Conservation (phyloP, 1,284 basidiomycete genomes). For the Fomitopsis schrenkii region DNA sequence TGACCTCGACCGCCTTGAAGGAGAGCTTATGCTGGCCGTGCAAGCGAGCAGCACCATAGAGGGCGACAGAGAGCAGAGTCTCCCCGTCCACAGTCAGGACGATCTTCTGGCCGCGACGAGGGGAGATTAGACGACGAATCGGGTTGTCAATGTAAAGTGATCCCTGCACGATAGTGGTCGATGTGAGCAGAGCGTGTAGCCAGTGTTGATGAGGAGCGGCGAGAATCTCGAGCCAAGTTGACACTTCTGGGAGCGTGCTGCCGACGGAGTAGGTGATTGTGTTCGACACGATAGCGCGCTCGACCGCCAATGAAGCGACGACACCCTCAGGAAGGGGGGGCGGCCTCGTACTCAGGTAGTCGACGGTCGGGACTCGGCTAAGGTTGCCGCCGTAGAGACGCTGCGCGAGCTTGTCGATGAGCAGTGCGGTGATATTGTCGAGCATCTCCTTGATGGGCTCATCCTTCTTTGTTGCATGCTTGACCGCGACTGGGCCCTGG, state of each 20-base stretch:
- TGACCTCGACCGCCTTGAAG: constrained; percentile 85
- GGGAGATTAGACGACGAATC: constrained; percentile 81
- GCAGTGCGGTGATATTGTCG: constrained; percentile 78
- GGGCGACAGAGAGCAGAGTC: constrained; percentile 49
- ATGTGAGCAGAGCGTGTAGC: constrained; percentile 84
- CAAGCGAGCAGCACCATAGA: constrained; percentile 82
- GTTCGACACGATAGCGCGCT: constrained; percentile 40
- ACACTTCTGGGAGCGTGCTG: constrained; percentile 49
- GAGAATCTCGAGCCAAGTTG: constrained; percentile 82
- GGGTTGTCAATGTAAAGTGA: constrained; percentile 86
- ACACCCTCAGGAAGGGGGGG: constrained; percentile 26
- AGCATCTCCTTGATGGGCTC: constrained; percentile 93
- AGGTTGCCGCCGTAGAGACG: constrained; percentile 79
- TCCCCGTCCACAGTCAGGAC: constrained; percentile 50
- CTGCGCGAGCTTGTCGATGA: constrained; percentile 81
- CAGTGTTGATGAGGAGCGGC: constrained; percentile 82
- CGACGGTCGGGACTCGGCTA: constrained; percentile 75
- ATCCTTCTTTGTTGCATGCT: constrained; percentile 84
- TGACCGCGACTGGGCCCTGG: constrained; percentile 94
- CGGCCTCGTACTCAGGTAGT: constrained; percentile 77
- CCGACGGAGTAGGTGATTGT: constrained; percentile 58
- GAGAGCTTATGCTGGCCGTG: constrained; percentile 66
- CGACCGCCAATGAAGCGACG: constrained; percentile 40
- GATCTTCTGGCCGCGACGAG: constrained; percentile 77
- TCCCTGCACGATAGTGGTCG: constrained; percentile 83